A percentile compares a stretch with the other conserved stretches of the same genome.
Evolutionary conservation across 495 filamentous ascomycete species (phyloP).

Genomic region (Neurospora sp.): DNA sequence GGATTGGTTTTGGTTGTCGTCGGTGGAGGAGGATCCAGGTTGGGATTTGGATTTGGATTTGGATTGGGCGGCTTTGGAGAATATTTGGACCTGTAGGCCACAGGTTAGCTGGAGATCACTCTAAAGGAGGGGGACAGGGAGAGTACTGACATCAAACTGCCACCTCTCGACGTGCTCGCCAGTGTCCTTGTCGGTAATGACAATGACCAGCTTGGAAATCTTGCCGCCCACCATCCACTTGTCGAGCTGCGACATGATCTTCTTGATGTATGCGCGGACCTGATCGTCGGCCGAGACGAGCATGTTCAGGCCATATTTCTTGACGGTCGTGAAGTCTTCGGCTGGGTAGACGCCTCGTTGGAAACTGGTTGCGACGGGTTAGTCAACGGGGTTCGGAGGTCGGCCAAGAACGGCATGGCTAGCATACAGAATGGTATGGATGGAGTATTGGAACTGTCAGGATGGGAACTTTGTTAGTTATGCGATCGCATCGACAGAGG

Average conservation of each 20-base stretch:
- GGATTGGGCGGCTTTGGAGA: constrained; percentile 39
- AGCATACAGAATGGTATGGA: constrained; percentile 76
- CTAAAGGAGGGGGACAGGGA: not conserved
- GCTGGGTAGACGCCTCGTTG: constrained; percentile 96
- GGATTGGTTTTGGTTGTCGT: not conserved
- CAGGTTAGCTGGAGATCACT: not conserved
- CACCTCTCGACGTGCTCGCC: constrained; percentile 93
- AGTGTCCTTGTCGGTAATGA: constrained; percentile 91
- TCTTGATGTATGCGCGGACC: constrained; percentile 97
- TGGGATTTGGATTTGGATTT: constrained; percentile 33
- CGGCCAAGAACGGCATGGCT: constrained; percentile 16
- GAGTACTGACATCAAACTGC: constrained; percentile 82
- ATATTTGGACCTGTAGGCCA: constrained; percentile 52
- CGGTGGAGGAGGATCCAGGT: constrained; percentile 23
- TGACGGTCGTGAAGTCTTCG: constrained; percentile 94
- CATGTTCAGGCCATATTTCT: constrained; percentile 99
- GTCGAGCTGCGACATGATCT: constrained; percentile 93
- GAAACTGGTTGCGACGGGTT: constrained; percentile 45
- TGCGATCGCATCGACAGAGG: not conserved
- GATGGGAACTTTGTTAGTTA: constrained; percentile 2
- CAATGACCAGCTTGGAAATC: constrained; percentile 91
- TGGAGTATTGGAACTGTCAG: constrained; percentile 86
- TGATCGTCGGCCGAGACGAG: constrained; percentile 94
- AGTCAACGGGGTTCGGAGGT: not conserved
- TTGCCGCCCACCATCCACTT: constrained; percentile 95